Evolutionary conservation across 257 asterid species (phyloP).

Genomic region (Ligustrum vulgare): DNA sequence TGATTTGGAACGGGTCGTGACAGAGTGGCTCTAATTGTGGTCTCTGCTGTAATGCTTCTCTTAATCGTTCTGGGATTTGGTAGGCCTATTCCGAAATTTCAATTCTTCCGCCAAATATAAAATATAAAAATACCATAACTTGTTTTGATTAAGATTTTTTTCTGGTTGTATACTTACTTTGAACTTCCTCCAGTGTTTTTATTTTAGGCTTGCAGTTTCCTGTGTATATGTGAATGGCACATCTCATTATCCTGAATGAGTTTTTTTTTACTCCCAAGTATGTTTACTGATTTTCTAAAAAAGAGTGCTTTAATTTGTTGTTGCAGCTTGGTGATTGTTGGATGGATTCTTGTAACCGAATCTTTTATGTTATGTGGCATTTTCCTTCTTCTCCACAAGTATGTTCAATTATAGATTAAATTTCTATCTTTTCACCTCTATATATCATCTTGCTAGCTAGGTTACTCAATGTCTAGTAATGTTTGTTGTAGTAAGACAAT

Average conservation of each 20-base stretch:
- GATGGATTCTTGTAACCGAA: constrained; percentile 90
- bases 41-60: constrained; percentile 84
- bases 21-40: constrained; percentile 80
- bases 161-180: constrained; percentile 18
- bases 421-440: background rate
- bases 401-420: background rate
- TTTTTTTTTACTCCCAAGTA: background rate
- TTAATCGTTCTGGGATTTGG: constrained; percentile 86
- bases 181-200: constrained; percentile 56
- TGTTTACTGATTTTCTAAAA: background rate
- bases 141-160: background rate
- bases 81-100: constrained; percentile 30
- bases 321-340: constrained; percentile 80
- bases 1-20: too few species aligned
- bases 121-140: background rate
- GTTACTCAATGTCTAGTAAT: background rate
- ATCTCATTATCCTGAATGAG: constrained; percentile 7
- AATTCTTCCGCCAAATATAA: background rate
- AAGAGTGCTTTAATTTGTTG: constrained; percentile 10
- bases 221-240: constrained; percentile 73
- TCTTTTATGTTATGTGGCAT: constrained; percentile 83
- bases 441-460: background rate
- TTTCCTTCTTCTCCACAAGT: constrained; percentile 91
- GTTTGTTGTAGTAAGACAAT: background rate
- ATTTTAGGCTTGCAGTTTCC: constrained; percentile 72